Base-by-base conservation (phyloP, 495 filamentous ascomycete species). In the Penicillium cosmopolitanum region DNA sequence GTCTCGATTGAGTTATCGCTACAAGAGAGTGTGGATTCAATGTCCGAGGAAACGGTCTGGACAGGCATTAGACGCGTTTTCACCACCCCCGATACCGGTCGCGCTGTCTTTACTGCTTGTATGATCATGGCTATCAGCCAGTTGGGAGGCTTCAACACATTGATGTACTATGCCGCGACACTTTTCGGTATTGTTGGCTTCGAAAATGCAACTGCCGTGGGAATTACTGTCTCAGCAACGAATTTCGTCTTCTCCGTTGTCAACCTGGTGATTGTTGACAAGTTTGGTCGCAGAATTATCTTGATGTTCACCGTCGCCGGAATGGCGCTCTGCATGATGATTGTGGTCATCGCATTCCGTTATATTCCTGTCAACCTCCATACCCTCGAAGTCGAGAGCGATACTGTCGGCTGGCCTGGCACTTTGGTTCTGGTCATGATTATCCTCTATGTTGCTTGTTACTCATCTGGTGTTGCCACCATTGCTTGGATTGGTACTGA, bases 101-200 rank as follows among this genome's bases (percentile, higher is more conserved):
- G 82, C 18, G 81, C 80, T 7, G 64, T 84, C n/a, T 60, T 82
- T 47, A 68, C 71, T 31, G 63, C 63, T 13, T 84, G 82, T 55
- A 66, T 74, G 21, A 55, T 79, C 38, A 78, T 80, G 77, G 80
- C 74, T 13, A 76, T 80, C 51, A 67, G 60, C 15, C 79, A 81
- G 56, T 64, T 82, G 10, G 62, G 66, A 16, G 79, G 79, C 8
- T 81, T 81, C 70, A 80, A 81, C 63, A 72, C 71, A 2, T 62
- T 82, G 11, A 79, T 80, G 76, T 79, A 79, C 66, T 82, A 82
- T 58, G 79, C 78, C 5, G 70, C 79, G 1, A 82, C 78, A 1
- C 71, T 84, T 0, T 84, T 84, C 58, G 71, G 73, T 5, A 71
- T 80, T 2, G 82, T 84, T 25, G 82, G 82, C 5, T 84, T 84